Base-by-base conservation (phyloP, 2,329 filamentous ascomycete species). In the Aspergillus cejpii region DNA sequence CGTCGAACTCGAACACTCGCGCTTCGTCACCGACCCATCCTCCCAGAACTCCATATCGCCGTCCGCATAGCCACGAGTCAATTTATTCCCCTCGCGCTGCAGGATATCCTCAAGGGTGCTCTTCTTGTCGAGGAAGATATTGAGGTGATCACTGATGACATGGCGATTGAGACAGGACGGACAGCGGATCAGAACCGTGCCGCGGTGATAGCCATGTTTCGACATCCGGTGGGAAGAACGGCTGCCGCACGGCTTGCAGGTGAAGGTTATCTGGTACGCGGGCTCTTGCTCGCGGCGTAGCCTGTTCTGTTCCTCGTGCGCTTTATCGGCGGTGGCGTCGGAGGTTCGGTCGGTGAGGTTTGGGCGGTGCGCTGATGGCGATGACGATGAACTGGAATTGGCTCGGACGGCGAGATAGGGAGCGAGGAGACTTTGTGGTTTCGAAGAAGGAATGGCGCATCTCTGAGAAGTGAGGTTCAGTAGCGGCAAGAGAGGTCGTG, bases 11-110 rank as follows among this genome's bases (percentile, higher is more conserved):
- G 31, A 19, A 6, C 52, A 24, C 5, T 45, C 46, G n/a, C 45
- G 12, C 26, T 53, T 57, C 48, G 55, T 55, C n/a, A 67, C 64
- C 2, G 71, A 69, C 12, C 82, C 80, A 53, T 94, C 87, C 23
- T 86, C 84, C 84, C 89, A 95, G 56, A 96, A 92, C 65, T 97
- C 91, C 38, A 96, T 71, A 62, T 95, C 86, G n/a, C 87, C 88
- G 54, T 90, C 83, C 41, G 84, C 68, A 52, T 81, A 77, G 4
- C 90, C 91, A 60, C 84, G 84, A 71, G 92, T 78, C 39, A 97
- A 68, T 50, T 91, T 84, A 65, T 94, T 85, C 1, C 69, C 70
- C 40, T 65, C 60, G 24, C 64, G 51, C 19, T 59, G 49, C 39
- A 73, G 40, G 15, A 73, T 62, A 53, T 72, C 70, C 48, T 72